Evolutionary conservation across 2,329 filamentous ascomycete genomes (phyloP).

Genomic region (Pestalotiopsis sp.): DNA sequence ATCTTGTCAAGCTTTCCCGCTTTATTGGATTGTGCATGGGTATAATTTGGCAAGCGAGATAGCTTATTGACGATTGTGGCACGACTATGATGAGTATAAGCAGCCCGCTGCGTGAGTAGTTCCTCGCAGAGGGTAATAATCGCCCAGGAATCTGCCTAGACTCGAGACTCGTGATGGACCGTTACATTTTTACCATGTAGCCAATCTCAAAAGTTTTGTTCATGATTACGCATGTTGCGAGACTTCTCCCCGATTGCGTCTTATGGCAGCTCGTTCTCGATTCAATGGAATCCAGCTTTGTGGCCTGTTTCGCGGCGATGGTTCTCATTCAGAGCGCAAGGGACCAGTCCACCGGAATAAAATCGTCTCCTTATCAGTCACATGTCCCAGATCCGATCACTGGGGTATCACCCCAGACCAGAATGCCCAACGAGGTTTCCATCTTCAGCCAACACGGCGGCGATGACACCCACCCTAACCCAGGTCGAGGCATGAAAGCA

Average conservation of each 20-base stretch:
- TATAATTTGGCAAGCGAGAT: conserved; percentile 2
- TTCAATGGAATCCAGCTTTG: background rate
- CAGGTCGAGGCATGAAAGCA: background rate
- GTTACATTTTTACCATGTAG: background rate
- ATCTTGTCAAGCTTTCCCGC: conserved; percentile 2
- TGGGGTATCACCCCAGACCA: conserved; percentile 2
- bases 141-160: background rate
- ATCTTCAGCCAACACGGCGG: background rate
- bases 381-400: background rate
- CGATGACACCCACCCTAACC: background rate
- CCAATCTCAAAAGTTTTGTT: background rate
- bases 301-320: background rate
- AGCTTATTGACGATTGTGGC: background rate
- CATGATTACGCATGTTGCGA: background rate
- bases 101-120: background rate
- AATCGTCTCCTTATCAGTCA: background rate
- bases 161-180: background rate
- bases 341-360: background rate
- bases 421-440: background rate
- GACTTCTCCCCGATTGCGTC: background rate
- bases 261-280: background rate
- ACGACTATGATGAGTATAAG: background rate
- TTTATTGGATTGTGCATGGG: conserved; percentile 1
- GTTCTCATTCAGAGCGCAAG: background rate
- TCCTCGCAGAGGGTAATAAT: background rate